Evolutionary conservation across 2,329 filamentous ascomycete species (phyloP), one percentile per base, ranked within the genome.

Genomic region (Aspergillus sp.): DNA sequence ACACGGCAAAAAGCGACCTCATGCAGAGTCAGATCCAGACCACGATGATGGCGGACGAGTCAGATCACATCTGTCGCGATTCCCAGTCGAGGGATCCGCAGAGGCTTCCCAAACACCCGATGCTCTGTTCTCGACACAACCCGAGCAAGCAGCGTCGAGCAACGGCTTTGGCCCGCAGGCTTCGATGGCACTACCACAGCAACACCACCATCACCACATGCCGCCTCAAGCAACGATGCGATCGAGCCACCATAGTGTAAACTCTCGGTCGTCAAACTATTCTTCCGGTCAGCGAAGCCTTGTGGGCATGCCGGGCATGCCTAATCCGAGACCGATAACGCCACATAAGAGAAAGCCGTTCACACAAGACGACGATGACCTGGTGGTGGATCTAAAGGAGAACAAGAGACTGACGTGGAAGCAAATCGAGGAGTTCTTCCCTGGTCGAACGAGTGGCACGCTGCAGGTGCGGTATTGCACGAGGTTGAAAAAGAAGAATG

Each of bases 331-430:
- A 39, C 81, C 85, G 45, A 76, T 86, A 58, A 90, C 90, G 7
- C 82, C 87, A 51, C 89, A 88, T 3, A 90, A 90, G 5, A 96
- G 95, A 71, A 77, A 95, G 58, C 95, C 95, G 69, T 96, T 96
- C 64, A 95, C 90, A 1, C 83, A 88, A 7, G 90, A 95, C 67
- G 90, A 96, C 64, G 90, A 96, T 67, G 84, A 87, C 57, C 74
- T 95, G 43, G 76, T 96, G 46, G 84, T 95, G 48, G 88, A 95
- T 63, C 74, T 96, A 53, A 96, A 96, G 68, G 90, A 96, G 70
- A 90, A 93, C 62, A 94, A 93, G 69, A 90, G 88, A 63, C 75
- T 96, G 64, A 95, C 90, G 4, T 96, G 90, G 90, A 95, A 95
- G 71, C 90, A 96, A 74, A 96, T 96, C 62, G 88, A 90, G 48